Evolutionary conservation across 2,329 filamentous ascomycete species (phyloP).

Genomic region (Cryphonectria japonica): DNA sequence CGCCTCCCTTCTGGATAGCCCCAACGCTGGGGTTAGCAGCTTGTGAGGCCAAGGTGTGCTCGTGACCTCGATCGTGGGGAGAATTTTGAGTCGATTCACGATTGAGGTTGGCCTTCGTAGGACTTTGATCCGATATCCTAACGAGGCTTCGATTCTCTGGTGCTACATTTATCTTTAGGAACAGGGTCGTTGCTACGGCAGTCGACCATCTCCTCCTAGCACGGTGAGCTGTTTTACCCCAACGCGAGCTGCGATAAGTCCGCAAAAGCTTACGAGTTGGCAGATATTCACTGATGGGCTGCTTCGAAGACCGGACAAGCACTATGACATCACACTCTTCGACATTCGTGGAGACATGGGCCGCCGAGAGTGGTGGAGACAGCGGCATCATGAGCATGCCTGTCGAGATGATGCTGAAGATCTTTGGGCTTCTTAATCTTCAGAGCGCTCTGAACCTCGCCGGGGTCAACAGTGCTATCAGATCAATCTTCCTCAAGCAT

Average conservation of each 20-base stretch:
- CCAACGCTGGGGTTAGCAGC: conserved; percentile 53
- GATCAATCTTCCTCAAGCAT: conserved; percentile 46
- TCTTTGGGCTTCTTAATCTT: conserved; percentile 51
- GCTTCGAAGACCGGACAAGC: neutral
- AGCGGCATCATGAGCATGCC: conserved; percentile 42
- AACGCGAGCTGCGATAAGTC: neutral
- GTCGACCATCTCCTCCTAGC: neutral
- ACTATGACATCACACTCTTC: neutral
- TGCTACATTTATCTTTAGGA: neutral
- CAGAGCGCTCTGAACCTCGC: conserved; percentile 45
- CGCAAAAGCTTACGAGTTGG: neutral
- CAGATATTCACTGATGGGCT: neutral
- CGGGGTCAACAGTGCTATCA: conserved; percentile 43
- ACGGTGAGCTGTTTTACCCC: neutral
- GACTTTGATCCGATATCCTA: too few relatives aligned
- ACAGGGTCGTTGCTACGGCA: neutral
- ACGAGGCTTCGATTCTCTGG: neutral
- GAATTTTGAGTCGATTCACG: neutral
- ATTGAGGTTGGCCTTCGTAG: neutral
- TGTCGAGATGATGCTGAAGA: conserved; percentile 52
- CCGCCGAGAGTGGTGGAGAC: neutral
- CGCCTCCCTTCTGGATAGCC: conserved; percentile 44
- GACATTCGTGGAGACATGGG: neutral
- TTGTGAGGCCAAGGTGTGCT: conserved; percentile 35
- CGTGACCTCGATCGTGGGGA: conserved; percentile 35